These are phyloP conservation scores for Saccharomycopsis amapae DNA, from an alignment of 805 yeast species.

Conservation along the genomic window DNA sequence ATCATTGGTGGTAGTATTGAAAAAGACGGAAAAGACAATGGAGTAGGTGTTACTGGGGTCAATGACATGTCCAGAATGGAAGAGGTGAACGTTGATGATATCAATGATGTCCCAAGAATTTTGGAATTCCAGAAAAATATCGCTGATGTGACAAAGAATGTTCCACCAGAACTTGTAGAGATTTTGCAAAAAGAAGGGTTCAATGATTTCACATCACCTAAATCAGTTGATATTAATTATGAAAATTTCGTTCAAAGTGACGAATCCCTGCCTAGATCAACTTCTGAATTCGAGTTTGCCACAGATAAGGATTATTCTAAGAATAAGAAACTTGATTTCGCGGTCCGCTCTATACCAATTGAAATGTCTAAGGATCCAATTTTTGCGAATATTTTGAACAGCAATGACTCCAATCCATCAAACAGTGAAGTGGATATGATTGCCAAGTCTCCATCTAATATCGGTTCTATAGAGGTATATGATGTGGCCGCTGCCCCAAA, in stretches of 20 bases:
- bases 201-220: slow-evolving; percentile 8
- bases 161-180: slow-evolving; percentile 11
- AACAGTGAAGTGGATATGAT: too few species aligned
- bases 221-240: slow-evolving; percentile 13
- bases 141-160: slow-evolving; percentile 1
- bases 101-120: neutral
- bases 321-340: slow-evolving; percentile 10
- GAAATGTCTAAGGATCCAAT: slow-evolving; percentile 21
- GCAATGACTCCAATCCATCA: neutral
- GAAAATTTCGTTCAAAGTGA: slow-evolving; percentile 12
- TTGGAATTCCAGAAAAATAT: neutral
- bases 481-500: neutral
- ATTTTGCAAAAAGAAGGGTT: slow-evolving; percentile 14
- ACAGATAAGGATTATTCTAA: slow-evolving; percentile 8
- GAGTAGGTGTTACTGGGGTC: neutral
- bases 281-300: slow-evolving; percentile 17
- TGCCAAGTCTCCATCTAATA: too few species aligned
- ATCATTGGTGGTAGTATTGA: too few species aligned
- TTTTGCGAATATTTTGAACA: slow-evolving; percentile 17
- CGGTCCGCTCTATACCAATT: slow-evolving; percentile 18
- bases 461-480: neutral
- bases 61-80: neutral
- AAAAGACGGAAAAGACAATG: neutral
- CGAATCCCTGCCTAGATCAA: slow-evolving; percentile 12
- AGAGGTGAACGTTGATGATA: neutral